phyloP scores from a whole-genome alignment of 768 basidiomycete genomes.

The Mycena maculata region DNA sequence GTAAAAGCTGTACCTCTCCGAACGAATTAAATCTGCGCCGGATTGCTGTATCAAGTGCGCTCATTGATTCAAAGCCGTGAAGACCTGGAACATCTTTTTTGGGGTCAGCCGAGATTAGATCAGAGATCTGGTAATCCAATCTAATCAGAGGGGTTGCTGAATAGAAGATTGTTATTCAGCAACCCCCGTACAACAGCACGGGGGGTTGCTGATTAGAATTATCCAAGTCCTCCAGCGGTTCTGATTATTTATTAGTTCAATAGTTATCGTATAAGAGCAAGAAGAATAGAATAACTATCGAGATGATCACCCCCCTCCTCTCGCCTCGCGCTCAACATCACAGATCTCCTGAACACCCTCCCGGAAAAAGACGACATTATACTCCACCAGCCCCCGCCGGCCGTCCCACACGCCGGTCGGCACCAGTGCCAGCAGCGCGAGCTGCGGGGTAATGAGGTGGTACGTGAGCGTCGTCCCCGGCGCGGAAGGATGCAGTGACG shows the following conservation, averaged over 20 bases:
- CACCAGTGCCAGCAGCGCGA: constrained; percentile 78
- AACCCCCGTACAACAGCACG: too few species aligned
- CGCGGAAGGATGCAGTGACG: constrained; percentile 66
- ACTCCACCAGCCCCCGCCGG: constrained; percentile 82
- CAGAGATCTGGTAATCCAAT: too few species aligned
- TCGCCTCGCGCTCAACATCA: constrained; percentile 73
- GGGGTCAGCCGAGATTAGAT: too few species aligned
- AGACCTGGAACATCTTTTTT: too few species aligned
- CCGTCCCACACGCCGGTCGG: constrained; percentile 80
- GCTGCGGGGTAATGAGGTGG: constrained; percentile 79
- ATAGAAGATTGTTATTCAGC: too few species aligned
- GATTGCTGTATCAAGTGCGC: too few species aligned
- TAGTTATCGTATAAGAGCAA: neutral
- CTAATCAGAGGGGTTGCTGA: too few species aligned
- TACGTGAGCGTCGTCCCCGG: constrained; percentile 85
- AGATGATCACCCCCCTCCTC: constrained; percentile 44
- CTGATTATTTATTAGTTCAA: too few species aligned
- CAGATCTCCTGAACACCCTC: constrained; percentile 88
- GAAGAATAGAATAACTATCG: neutral
- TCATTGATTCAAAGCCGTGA: too few species aligned
- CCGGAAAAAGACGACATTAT: constrained; percentile 88
- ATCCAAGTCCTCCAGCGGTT: constrained; percentile 8
- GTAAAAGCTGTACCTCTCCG: too few species aligned
- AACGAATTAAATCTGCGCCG: too few species aligned
- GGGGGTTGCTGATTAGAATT: too few species aligned